phyloP scores from a whole-genome alignment of 208 protist species.

The Leptomonas seymouri region DNA sequence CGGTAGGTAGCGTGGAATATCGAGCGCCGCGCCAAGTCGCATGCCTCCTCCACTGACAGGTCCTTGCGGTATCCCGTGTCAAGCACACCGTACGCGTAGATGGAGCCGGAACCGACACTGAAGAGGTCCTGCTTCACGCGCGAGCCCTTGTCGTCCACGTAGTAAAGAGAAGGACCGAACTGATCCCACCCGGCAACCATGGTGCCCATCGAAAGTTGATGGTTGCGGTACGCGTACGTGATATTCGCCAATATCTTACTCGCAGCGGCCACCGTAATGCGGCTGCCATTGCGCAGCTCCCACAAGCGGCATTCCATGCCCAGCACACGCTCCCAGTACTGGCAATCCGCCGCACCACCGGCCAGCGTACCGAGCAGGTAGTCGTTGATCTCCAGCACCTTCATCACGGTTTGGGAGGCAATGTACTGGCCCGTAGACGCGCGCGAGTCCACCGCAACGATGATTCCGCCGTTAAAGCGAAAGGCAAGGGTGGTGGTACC shows the following conservation, averaged over 20 bases:
- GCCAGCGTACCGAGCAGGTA: slow-evolving; percentile 99
- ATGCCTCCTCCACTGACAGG: slow-evolving; percentile 97
- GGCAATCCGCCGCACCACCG: slow-evolving; percentile 99
- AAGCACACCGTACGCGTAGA: slow-evolving; percentile 99
- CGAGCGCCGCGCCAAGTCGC: slow-evolving; percentile 97
- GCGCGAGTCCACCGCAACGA: slow-evolving; percentile 99
- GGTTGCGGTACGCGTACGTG: slow-evolving; percentile 98
- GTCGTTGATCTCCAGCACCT: slow-evolving; percentile 99
- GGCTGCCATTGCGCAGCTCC: slow-evolving; percentile 95
- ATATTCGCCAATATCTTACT: slow-evolving; percentile 99
- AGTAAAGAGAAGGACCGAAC: slow-evolving; percentile 98
- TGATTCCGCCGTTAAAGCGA: slow-evolving; percentile 97
- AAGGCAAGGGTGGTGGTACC: slow-evolving; percentile 99
- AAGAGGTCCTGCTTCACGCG: slow-evolving; percentile 98
- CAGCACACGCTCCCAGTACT: slow-evolving; percentile 99
- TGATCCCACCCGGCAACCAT: slow-evolving; percentile 98
- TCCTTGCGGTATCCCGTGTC: slow-evolving; percentile 96
- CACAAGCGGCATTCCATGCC: slow-evolving; percentile 94
- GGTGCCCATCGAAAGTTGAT: slow-evolving; percentile 98
- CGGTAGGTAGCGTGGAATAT: slow-evolving; percentile 99
- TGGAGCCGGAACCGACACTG: slow-evolving; percentile 99
- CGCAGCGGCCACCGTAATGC: slow-evolving; percentile 98
- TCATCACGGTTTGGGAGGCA: slow-evolving; percentile 99
- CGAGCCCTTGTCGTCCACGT: slow-evolving; percentile 99
- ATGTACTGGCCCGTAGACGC: slow-evolving; percentile 99